Conservation (phyloP, 371 early-diverging fungal species). For the Rhizopus stolonifer region DNA sequence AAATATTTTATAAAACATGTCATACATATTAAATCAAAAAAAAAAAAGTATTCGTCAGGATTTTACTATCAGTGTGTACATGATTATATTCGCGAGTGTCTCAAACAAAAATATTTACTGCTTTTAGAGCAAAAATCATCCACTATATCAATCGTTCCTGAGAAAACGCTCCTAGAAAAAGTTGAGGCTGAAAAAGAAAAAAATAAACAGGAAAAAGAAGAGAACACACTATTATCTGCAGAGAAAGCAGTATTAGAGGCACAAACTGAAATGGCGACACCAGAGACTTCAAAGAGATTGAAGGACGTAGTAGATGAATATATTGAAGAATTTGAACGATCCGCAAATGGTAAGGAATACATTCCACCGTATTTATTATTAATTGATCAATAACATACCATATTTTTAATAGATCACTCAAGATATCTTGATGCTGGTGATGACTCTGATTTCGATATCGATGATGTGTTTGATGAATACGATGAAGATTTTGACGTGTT, state of each 20-base stretch:
- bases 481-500: conserved; percentile 18
- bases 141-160: no score
- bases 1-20: no score
- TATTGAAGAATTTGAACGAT: conserved; percentile 12
- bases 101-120: conserved; percentile 7
- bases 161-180: conserved; percentile 20
- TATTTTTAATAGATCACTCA: conserved; percentile 1
- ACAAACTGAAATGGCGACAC: background rate
- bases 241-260: conserved; percentile 9
- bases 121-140: no score
- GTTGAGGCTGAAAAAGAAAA: conserved; percentile 24
- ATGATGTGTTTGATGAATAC: conserved; percentile 8
- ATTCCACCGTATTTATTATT: no score
- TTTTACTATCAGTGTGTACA: conserved; percentile 30
- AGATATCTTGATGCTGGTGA: conserved; percentile 1
- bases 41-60: conserved; percentile 8
- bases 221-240: background rate
- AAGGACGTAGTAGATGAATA: conserved; percentile 24
- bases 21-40: no score
- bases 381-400: no score
- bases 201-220: background rate
- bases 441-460: conserved; percentile 8
- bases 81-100: conserved; percentile 8
- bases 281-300: conserved; percentile 5
- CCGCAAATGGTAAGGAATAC: conserved; percentile 41